These are phyloP conservation scores for Linanthus parryae DNA, from an alignment of 148 eudicot genomes.

Conservation along the genomic window DNA sequence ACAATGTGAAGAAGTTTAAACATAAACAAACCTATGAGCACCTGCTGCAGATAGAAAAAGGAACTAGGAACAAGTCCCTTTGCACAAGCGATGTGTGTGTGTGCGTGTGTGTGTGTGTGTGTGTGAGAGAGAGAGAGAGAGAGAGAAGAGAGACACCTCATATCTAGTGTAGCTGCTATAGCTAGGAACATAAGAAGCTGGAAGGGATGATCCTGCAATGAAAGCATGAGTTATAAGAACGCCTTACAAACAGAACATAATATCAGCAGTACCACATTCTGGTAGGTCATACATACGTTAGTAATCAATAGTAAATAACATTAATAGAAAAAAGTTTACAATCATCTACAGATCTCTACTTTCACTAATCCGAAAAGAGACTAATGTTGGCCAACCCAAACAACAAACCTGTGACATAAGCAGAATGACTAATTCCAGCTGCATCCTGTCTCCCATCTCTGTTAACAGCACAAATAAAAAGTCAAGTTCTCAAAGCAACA, in stretches of 20 bases:
- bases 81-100: too few relatives aligned
- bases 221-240: not conserved
- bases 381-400: not conserved
- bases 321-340: not conserved
- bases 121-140: constrained; percentile 9
- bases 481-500: not conserved
- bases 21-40: too few relatives aligned
- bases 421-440: constrained; percentile 8
- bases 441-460: constrained; percentile 15
- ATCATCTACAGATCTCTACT: not conserved
- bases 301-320: not conserved
- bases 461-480: not conserved
- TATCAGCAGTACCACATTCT: too few relatives aligned
- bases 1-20: too few relatives aligned
- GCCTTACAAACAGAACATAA: too few relatives aligned
- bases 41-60: too few relatives aligned
- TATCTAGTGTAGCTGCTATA: constrained; percentile 12
- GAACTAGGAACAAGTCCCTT: too few relatives aligned
- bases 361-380: too few relatives aligned
- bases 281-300: not conserved
- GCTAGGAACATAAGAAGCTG: constrained; percentile 7
- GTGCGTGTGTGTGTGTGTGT: too few relatives aligned
- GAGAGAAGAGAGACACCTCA: constrained; percentile 22
- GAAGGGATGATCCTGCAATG: constrained; percentile 12
- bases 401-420: constrained; percentile 8